Evolutionary conservation across 2,329 filamentous ascomycete genomes (phyloP), one percentile per base, ranked within the genome.

Genomic region (Cytospora leucostoma): DNA sequence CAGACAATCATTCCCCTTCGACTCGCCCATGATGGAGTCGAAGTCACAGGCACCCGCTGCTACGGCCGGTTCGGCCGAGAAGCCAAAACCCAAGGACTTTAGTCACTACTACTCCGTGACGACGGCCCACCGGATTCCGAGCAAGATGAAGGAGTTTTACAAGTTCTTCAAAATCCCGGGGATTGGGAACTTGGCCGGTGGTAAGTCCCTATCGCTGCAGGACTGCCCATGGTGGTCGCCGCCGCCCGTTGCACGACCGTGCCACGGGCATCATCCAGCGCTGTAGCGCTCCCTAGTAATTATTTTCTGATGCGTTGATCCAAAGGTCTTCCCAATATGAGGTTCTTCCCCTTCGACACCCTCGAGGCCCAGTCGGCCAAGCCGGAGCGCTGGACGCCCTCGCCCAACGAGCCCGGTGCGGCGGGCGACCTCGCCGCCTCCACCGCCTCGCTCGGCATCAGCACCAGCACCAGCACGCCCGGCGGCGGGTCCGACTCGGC

Each of bases 291-390:
- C 21, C 50, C 27, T 34, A 4, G 11, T 4, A 4, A 8, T 4
- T 15, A n/a, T 37, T 13, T n/a, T 12, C 6, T 34, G 27, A 19
- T 51, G 27, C 27, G n/a, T 7, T 27, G n/a, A 54, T 10, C 49
- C 35, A n/a, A 67, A 93, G 91, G 92, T 65, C 84, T 96, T 27
- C 93, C 93, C 17, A 89, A 95, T 75, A 81, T 88, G 47, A 84
- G 84, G 63, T 92, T 92, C 77, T 97, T 97, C 72, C 93, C 93
- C 10, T 97, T 90, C 76, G 93, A 97, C 71, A 95, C 92, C 0
- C 86, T 97, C 67, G 92, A 96, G 76, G 91, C 93, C 49, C 87
- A 89, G 68, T 86, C 89, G 66, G 91, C 92, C 37, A 84, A 85
- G 66, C 88, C 92, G 8, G 80, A 89, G 67, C 85, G 93, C 74